phyloP scores from a whole-genome alignment of 2,329 filamentous ascomycete species.

The Chrysosporium keratinophilum region DNA sequence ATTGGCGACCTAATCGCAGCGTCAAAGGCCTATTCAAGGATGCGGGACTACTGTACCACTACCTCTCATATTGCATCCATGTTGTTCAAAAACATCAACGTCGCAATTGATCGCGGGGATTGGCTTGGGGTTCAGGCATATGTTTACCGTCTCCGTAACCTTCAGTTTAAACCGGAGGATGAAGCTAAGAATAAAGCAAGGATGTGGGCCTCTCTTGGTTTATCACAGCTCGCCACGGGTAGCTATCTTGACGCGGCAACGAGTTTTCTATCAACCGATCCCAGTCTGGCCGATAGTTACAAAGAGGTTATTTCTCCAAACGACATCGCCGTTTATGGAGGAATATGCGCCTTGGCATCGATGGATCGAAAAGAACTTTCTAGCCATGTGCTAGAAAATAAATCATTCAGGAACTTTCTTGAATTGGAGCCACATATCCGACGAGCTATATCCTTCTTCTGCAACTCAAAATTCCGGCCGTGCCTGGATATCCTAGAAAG shows the following conservation, averaged over 20 bases:
- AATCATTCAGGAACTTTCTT: conserved; percentile 71
- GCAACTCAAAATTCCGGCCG: conserved; percentile 75
- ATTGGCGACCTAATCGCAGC: conserved; percentile 65
- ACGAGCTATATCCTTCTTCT: conserved; percentile 79
- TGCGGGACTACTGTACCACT: conserved; percentile 83
- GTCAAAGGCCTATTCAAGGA: conserved; percentile 67
- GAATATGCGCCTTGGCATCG: conserved; percentile 76
- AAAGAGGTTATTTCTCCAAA: conserved; percentile 68
- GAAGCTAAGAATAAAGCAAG: conserved; percentile 52
- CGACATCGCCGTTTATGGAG: conserved; percentile 85
- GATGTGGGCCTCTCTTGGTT: conserved; percentile 51
- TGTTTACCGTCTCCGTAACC: conserved; percentile 46
- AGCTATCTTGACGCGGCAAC: conserved; percentile 59
- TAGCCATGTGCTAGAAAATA: conserved; percentile 64
- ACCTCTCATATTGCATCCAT: conserved; percentile 75
- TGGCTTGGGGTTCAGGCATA: conserved; percentile 60
- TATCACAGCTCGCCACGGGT: conserved; percentile 49
- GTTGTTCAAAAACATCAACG: conserved; percentile 64
- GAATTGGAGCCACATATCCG: conserved; percentile 91
- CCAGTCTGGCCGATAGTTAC: conserved; percentile 48
- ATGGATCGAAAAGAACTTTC: conserved; percentile 74
- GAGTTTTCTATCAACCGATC: conserved; percentile 57
- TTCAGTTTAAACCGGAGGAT: conserved; percentile 48
- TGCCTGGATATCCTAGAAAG: conserved; percentile 74
- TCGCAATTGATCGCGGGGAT: conserved; percentile 65